Conservation (phyloP, 108 stramenopile genomes). For the Nitzschia putrida region DNA sequence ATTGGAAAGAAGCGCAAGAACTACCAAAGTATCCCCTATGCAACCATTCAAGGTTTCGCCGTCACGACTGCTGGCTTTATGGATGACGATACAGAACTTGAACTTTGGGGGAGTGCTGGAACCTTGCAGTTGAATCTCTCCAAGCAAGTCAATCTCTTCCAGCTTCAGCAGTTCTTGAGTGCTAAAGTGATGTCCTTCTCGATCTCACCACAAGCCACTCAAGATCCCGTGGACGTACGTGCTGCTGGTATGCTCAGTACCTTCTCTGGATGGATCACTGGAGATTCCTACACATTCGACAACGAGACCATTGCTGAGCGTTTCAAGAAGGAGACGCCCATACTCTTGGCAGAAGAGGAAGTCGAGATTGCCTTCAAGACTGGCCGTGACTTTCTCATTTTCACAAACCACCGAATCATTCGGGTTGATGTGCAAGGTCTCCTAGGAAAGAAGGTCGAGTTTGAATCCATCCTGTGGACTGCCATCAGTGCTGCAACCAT, state of each 20-base stretch:
- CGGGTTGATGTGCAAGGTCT: constrained; percentile 62
- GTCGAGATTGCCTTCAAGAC: constrained; percentile 66
- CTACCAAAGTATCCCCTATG: constrained; percentile 55
- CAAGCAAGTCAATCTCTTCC: constrained; percentile 55
- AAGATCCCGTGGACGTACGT: constrained; percentile 5
- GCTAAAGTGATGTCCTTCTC: constrained; percentile 47
- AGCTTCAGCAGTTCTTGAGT: constrained; percentile 55
- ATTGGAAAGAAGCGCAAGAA: constrained; percentile 53
- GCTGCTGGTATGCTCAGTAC: constrained; percentile 4
- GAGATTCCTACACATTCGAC: constrained; percentile 14
- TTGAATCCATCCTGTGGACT: constrained; percentile 48
- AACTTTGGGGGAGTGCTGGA: constrained; percentile 43
- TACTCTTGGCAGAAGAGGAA: constrained; percentile 51
- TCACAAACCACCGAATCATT: constrained; percentile 58
- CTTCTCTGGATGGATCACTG: constrained; percentile 7
- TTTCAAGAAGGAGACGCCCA: constrained; percentile 31
- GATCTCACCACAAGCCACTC: not conserved
- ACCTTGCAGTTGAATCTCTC: constrained; percentile 43
- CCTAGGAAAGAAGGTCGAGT: constrained; percentile 54
- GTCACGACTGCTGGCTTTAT: constrained; percentile 73
- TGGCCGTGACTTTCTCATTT: constrained; percentile 60
- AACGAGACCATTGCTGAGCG: not conserved
- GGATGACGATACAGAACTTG: constrained; percentile 61
- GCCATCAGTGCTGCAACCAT: constrained; percentile 61
- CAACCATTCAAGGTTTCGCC: constrained; percentile 60